A percentile compares a stretch with the other conserved stretches of the same genome.
These are phyloP conservation scores for Fistulinella cinereoalba DNA, from an alignment of 1,284 basidiomycete species.

Conservation along the genomic window DNA sequence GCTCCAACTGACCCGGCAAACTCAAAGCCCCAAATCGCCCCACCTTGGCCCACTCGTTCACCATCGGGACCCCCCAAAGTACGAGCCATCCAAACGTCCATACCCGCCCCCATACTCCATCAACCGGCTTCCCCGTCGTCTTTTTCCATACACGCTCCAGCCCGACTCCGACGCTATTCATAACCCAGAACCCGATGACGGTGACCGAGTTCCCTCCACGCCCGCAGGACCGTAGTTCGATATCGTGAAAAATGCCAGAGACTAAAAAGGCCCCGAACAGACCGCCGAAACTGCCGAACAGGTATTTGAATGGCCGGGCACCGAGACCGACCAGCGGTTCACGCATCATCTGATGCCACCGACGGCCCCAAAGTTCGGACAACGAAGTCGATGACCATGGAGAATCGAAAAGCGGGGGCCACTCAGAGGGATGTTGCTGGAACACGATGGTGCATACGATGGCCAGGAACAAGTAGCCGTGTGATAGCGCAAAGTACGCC, in stretches of 20 bases:
- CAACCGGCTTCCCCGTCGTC: constrained; percentile 41
- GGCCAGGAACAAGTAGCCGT: constrained; percentile 40
- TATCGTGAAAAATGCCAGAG: constrained; percentile 56
- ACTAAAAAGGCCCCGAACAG: constrained; percentile 54
- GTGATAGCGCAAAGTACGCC: constrained; percentile 43
- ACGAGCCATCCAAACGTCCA: constrained; percentile 53
- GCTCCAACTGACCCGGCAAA: constrained; percentile 9
- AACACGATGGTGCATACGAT: constrained; percentile 42
- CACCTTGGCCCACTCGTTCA: constrained; percentile 49
- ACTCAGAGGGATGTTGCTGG: constrained; percentile 32
- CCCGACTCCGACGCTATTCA: constrained; percentile 50
- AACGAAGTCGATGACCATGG: constrained; percentile 43
- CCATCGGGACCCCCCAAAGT: constrained; percentile 45
- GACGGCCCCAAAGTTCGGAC: constrained; percentile 43
- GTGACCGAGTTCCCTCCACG: constrained; percentile 45
- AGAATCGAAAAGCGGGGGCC: constrained; percentile 42
- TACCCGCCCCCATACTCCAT: constrained; percentile 44
- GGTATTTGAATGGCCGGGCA: constrained; percentile 21
- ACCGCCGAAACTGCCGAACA: constrained; percentile 47
- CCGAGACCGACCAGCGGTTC: constrained; percentile 23
- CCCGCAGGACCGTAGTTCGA: constrained; percentile 56
- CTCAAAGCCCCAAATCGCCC: constrained; percentile 32
- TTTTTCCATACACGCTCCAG: constrained; percentile 47
- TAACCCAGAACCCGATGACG: constrained; percentile 30
- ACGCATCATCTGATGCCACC: constrained; percentile 46